Evolutionary conservation across 2,329 filamentous ascomycete species (phyloP), one percentile per base, ranked within the genome.

Genomic region (Aspergillus fructus): DNA sequence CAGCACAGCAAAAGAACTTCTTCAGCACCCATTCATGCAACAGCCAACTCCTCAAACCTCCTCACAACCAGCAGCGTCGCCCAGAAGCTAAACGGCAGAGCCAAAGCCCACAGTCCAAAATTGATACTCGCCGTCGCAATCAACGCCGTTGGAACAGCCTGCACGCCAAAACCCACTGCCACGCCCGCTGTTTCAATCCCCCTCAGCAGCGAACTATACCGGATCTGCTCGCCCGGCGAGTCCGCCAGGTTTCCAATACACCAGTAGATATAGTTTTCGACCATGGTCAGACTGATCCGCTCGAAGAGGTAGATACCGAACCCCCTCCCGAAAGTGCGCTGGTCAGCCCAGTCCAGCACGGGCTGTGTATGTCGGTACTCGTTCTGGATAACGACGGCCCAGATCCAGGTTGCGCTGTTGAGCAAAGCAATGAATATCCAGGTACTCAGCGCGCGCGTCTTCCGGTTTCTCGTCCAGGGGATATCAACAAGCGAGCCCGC

Each of bases 251-350:
- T 79, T 3, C 76, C 68, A 55, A 79, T 79, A 50, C 75, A 79
- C 77, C 77, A 79, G 62, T 79, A 79, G 27, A 79, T 76, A 58
- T 76, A 79, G 56, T 79, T 78, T 49, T 79, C 73, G 2, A 77
- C 72, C 66, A 79, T 72, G 3, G 70, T 68, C 1, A 74, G 61
- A 58, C 72, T 74, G 53, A 76, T 66, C 3, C 73, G 69, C 58
- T 77, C 73, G 43, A 79, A 72, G 56, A 79, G 64, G 56, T 75
- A 79, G 8, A 45, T 23, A 1, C 76, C 76, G 53, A 79, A 79
- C 0, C 76, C 77, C 2, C 76, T 71, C 2, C 74, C 77, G 47
- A 79, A 79, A 9, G 67, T 43, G 19, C 62, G 61, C 53, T 76
- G 74, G 30, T 77, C 62, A 0, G 59, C 69, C 79, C 77, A 81